phyloP scores from a whole-genome alignment of 257 asterid species.

The Paulownia fortunei region DNA sequence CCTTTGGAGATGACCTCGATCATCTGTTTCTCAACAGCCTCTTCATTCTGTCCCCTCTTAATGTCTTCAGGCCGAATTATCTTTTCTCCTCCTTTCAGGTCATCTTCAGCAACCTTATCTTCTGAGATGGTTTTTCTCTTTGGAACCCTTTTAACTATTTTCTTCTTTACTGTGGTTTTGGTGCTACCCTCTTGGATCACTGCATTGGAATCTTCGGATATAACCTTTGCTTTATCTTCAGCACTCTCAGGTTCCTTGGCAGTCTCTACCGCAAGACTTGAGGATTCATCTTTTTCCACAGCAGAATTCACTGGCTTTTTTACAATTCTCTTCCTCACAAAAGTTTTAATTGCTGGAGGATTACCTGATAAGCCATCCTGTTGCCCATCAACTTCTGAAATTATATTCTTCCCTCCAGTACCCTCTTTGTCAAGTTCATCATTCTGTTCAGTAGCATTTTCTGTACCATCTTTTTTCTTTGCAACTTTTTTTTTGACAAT shows the following conservation, averaged over 20 bases:
- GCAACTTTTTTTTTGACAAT: conserved; percentile 60
- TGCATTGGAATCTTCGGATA: conserved; percentile 43
- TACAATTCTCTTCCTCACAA: conserved; percentile 62
- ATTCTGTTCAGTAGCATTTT: conserved; percentile 42
- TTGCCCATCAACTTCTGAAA: conserved; percentile 50
- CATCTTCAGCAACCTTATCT: conserved; percentile 54
- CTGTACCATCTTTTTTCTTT: conserved; percentile 41
- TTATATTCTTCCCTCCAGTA: conserved; percentile 42
- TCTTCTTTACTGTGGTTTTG: conserved; percentile 69
- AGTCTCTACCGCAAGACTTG: conserved; percentile 43
- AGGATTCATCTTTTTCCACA: conserved; percentile 42
- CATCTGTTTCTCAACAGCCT: conserved; percentile 39
- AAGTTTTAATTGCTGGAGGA: conserved; percentile 58
- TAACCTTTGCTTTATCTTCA: conserved; percentile 46
- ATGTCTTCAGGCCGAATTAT: conserved; percentile 40
- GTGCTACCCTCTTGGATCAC: conserved; percentile 51
- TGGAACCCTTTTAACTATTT: conserved; percentile 73
- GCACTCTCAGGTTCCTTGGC: conserved; percentile 41
- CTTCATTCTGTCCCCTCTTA: conserved; percentile 39
- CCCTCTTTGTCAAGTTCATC: conserved; percentile 47
- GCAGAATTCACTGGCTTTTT: conserved; percentile 53
- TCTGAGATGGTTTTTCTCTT: conserved; percentile 60
- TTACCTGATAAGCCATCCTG: conserved; percentile 55
- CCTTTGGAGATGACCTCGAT: conserved; percentile 33
- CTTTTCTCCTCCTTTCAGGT: conserved; percentile 35